Evolutionary conservation across 1,284 basidiomycete genomes (phyloP).

Genomic region (Microbotryomycetes sp.): DNA sequence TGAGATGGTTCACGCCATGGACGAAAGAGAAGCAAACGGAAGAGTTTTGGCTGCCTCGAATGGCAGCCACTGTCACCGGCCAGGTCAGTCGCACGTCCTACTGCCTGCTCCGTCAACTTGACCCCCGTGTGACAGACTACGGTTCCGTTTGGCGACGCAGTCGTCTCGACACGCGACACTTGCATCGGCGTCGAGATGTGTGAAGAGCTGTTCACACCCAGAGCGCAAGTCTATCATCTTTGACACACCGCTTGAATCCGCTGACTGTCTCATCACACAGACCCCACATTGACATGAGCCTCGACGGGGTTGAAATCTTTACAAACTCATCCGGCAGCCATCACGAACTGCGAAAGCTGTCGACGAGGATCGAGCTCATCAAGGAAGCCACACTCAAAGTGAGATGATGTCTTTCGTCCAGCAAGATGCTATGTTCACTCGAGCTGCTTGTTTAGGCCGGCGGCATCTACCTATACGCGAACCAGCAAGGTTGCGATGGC

Average conservation of each 20-base stretch:
- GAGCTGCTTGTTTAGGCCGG: slow-evolving; percentile 58
- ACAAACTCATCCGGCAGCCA: slow-evolving; percentile 97
- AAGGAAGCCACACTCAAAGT: slow-evolving; percentile 95
- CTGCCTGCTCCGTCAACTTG: background rate
- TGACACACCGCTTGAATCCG: background rate
- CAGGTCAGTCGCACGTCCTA: slow-evolving; percentile 52
- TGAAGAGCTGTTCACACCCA: slow-evolving; percentile 94
- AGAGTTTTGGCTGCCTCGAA: slow-evolving; percentile 78
- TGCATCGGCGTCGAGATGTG: slow-evolving; percentile 94
- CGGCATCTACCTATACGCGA: slow-evolving; percentile 94
- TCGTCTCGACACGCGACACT: slow-evolving; percentile 86
- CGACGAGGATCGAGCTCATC: slow-evolving; percentile 85
- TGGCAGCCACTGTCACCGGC: slow-evolving; percentile 77
- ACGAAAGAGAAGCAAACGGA: slow-evolving; percentile 77
- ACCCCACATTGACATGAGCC: slow-evolving; percentile 91
- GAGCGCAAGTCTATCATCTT: slow-evolving; percentile 53
- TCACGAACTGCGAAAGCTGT: slow-evolving; percentile 91
- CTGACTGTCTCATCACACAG: slow-evolving; percentile 43
- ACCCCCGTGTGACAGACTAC: slow-evolving; percentile 56
- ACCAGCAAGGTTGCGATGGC: slow-evolving; percentile 98
- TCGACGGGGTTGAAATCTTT: slow-evolving; percentile 97
- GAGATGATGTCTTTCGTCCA: slow-evolving; percentile 8
- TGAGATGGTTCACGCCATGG: slow-evolving; percentile 96
- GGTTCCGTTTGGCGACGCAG: slow-evolving; percentile 92
- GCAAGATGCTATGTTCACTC: too few relatives aligned